These are phyloP conservation scores for Leccinum subtestaceum DNA, from an alignment of 768 basidiomycete genomes.

Conservation along the genomic window DNA sequence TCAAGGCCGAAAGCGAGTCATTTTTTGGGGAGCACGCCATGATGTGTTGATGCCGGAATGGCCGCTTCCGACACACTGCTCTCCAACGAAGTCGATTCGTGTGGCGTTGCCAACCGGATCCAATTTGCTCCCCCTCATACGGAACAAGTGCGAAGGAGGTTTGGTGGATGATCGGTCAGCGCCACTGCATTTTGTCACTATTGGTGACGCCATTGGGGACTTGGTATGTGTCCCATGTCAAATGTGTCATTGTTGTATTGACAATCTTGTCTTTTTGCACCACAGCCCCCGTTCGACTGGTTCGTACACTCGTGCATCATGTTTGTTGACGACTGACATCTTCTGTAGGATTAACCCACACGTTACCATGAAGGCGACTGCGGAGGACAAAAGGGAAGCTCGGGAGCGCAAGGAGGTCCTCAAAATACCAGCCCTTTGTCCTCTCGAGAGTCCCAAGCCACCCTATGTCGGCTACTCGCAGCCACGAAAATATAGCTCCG, in stretches of 20 bases:
- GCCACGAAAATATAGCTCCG: conserved; percentile 39
- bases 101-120: conserved; percentile 45
- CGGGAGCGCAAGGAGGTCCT: conserved; percentile 33
- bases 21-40: conserved; percentile 64
- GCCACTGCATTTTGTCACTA: conserved; percentile 55
- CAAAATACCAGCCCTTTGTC: conserved; percentile 47
- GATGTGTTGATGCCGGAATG: conserved; percentile 58
- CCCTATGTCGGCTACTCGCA: conserved; percentile 46
- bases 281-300: conserved; percentile 72
- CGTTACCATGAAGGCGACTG: conserved; percentile 32
- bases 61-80: conserved; percentile 60
- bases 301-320: conserved; percentile 18
- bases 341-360: conserved; percentile 58
- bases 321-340: conserved; percentile 1
- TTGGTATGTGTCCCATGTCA: conserved; percentile 45
- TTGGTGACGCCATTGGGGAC: conserved; percentile 67
- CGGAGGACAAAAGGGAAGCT: conserved; percentile 33
- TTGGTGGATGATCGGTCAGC: conserved; percentile 44
- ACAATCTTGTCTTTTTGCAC: neutral
- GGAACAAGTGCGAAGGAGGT: conserved; percentile 36
- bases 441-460: conserved; percentile 24
- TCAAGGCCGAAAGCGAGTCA: conserved; percentile 63
- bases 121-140: conserved; percentile 40
- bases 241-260: conserved; percentile 5
- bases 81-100: conserved; percentile 34